Base-by-base conservation (phyloP, 306 rosid genomes). In the Cucumis melo region DNA sequence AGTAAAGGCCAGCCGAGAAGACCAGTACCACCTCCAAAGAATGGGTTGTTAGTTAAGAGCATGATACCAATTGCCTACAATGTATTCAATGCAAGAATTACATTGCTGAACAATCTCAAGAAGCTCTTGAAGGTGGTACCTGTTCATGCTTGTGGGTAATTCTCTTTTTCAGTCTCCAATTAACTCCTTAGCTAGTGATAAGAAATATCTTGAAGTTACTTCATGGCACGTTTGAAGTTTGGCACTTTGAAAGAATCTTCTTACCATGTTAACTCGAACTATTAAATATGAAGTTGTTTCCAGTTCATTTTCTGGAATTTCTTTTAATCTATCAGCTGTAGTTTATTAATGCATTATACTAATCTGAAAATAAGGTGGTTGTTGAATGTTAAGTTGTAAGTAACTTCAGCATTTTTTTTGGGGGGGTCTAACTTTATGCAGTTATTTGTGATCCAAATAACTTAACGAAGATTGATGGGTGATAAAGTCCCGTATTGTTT, bases 131-230 rank as follows among this genome's bases (percentile, higher is more conserved):
- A 81, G 82, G 93, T 92, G 56, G 91, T 94, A 6, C 85, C 86
- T 3, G 93, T 94, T 65, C 96, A 87, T 63, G 99, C 99, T 88
- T 94, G 99, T 85, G 86, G 94, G 99, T 90, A 85, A 84, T 81
- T 78, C 78, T 70, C 57, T 70, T 80, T 61, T 72, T 55, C 73
- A 6, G 34, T 57, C 84, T 60, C 65, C 10, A 46, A 21, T 70
- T 4, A 1, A 7, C 61, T 27, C 77, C 78, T 32, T 74, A 46
- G 76, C 76, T 50, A 71, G 44, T 13, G 24, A 72, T 50, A 36
- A 4, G 20, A 50, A 44, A 10, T 21, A 13, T 48, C 42, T 70
- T 21, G 23, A 8, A 41, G 54, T 10, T 10, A 54, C 46, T 73
- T 10, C 61, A 72, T 72, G 48, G 50, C 50, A 36, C 15, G 23